Percentiles rank a stretch among this genome's conserved stretches.
These are phyloP conservation scores for Ceratocystis cubensis DNA, from an alignment of 2,329 filamentous ascomycete genomes.

Conservation along the genomic window DNA sequence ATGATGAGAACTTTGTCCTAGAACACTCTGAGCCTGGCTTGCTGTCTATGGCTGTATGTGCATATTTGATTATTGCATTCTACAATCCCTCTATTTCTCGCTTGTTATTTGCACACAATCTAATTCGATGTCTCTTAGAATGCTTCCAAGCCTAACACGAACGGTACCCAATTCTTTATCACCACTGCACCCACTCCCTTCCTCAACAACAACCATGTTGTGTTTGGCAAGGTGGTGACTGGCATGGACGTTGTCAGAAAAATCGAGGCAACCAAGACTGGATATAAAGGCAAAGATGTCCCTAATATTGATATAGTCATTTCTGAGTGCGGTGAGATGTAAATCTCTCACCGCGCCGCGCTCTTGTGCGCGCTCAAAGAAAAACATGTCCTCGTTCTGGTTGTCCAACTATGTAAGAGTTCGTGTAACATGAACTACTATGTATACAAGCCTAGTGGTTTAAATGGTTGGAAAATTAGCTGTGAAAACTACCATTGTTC, in stretches of 20 bases:
- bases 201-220: constrained; percentile 84
- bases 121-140: constrained; percentile 43
- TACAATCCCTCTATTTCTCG: neutral
- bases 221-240: constrained; percentile 81
- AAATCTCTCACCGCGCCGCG: constrained; percentile 14
- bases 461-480: neutral
- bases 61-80: constrained; percentile 8
- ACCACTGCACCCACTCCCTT: constrained; percentile 79
- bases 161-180: constrained; percentile 96
- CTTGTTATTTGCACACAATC: constrained; percentile 3
- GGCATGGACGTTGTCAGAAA: constrained; percentile 85
- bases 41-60: constrained; percentile 79
- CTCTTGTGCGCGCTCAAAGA: too few species aligned
- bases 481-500: neutral
- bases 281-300: constrained; percentile 58
- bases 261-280: constrained; percentile 83
- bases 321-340: constrained; percentile 90
- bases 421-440: neutral
- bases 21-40: constrained; percentile 71
- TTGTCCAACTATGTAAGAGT: neutral
- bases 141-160: constrained; percentile 69
- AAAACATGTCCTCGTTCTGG: neutral
- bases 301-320: constrained; percentile 77
- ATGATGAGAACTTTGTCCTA: constrained; percentile 77
- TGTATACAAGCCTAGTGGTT: too few species aligned